These are phyloP conservation scores for Monilinia laxa DNA, from an alignment of 2,329 filamentous ascomycete species.

Conservation along the genomic window DNA sequence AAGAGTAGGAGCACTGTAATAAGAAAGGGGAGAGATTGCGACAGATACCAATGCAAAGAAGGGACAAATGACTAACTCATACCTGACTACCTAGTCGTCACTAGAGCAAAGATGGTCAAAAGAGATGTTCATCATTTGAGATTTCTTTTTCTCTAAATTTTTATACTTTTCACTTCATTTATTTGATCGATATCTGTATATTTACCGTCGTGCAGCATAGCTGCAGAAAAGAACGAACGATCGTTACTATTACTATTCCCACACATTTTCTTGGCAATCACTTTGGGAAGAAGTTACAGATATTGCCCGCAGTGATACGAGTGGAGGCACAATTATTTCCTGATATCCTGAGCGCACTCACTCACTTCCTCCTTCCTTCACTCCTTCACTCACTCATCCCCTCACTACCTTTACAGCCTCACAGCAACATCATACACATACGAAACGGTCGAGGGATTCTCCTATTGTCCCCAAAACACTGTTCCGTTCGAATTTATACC, in stretches of 20 bases:
- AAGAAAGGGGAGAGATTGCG: constrained; percentile 17
- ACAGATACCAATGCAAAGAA: constrained; percentile 4
- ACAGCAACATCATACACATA: neutral
- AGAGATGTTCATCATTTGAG: neutral
- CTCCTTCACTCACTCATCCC: neutral
- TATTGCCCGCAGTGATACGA: neutral
- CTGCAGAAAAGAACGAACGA: constrained; percentile 1
- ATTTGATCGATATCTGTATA: neutral
- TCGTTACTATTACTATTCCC: neutral
- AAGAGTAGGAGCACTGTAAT: neutral
- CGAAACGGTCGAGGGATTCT: neutral
- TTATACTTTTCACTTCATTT: neutral
- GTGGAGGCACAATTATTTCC: constrained; percentile 2
- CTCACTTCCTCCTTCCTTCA: too few relatives aligned
- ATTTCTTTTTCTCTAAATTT: constrained; percentile 5
- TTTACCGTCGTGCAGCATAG: neutral
- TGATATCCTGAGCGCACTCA: neutral
- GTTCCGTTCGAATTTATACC: neutral
- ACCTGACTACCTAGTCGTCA: neutral
- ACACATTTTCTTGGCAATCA: neutral
- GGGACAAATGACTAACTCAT: neutral
- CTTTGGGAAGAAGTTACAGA: constrained; percentile 2
- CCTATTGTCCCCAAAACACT: neutral
- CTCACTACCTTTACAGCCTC: neutral
- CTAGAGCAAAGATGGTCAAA: constrained; percentile 7